These are phyloP conservation scores for Metarhizium brunneum DNA, from an alignment of 2,329 filamentous ascomycete species.

Conservation along the genomic window DNA sequence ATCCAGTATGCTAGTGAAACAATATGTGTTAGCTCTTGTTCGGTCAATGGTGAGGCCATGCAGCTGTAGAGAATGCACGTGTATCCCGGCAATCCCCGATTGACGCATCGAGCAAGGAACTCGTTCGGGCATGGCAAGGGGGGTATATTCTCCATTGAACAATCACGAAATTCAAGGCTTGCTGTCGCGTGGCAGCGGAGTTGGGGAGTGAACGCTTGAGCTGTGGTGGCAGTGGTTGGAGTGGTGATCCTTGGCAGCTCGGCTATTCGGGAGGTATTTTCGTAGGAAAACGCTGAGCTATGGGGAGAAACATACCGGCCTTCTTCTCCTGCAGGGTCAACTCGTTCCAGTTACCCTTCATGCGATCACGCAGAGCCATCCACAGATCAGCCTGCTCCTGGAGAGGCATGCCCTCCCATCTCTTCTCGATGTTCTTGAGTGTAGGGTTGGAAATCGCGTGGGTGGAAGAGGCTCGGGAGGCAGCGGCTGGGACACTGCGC, in stretches of 20 bases:
- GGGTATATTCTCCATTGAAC: background rate
- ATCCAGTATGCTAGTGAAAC: conserved; percentile 85
- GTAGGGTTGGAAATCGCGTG: conserved; percentile 98
- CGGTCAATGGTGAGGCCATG: background rate
- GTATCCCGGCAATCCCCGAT: conserved; percentile 5
- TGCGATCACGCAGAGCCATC: conserved; percentile 96
- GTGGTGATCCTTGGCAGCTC: conserved; percentile 11
- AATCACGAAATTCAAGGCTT: background rate
- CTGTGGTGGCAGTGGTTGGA: conserved; percentile 5
- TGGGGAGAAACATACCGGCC: conserved; percentile 61
- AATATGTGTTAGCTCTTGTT: conserved; percentile 27
- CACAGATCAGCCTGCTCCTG: conserved; percentile 99
- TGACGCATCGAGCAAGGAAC: background rate
- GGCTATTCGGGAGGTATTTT: conserved; percentile 27
- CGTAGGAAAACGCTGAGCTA: conserved; percentile 6
- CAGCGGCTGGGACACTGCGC: conserved; percentile 33
- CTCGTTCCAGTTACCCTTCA: conserved; percentile 97
- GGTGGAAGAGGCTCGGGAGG: conserved; percentile 52
- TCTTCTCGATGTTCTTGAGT: conserved; percentile 96
- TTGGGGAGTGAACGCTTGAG: conserved; percentile 2
- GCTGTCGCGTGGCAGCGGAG: background rate
- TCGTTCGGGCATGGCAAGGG: background rate
- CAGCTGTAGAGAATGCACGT: background rate
- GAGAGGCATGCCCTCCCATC: conserved; percentile 95
- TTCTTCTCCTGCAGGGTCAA: conserved; percentile 97